Evolutionary conservation across 2,329 filamentous ascomycete genomes (phyloP).

Genomic region (Truncatella angustata): DNA sequence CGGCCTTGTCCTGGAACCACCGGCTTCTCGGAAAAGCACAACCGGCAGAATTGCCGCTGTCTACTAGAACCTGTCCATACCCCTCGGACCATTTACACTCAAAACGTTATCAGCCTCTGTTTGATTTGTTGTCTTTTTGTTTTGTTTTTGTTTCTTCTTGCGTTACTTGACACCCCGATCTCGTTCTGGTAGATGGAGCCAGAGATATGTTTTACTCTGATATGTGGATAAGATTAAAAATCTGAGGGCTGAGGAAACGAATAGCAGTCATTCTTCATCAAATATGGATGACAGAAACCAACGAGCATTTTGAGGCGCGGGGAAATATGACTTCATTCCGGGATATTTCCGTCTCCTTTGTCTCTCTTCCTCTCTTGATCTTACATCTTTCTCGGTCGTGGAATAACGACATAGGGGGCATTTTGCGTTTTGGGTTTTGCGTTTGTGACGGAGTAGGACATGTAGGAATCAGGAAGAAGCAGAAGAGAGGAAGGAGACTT

Average conservation of each 20-base stretch:
- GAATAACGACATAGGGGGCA: constrained; percentile 1
- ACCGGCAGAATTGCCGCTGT: constrained; percentile 7
- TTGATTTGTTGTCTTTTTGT: constrained; percentile 22
- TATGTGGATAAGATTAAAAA: constrained; percentile 9
- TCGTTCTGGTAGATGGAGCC: constrained; percentile 33
- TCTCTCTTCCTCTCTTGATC: constrained; percentile 2
- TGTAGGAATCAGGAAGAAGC: constrained; percentile 6
- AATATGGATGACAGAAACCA: constrained; percentile 5
- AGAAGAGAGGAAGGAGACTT: constrained; percentile 7
- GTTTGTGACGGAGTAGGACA: neutral
- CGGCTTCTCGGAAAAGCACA: neutral
- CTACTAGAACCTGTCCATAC: constrained; percentile 27
- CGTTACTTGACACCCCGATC: constrained; percentile 26
- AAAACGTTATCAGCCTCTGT: constrained; percentile 19
- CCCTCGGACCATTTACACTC: constrained; percentile 21
- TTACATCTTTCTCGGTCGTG: constrained; percentile 6
- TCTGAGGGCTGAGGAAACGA: constrained; percentile 2
- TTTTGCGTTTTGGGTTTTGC: neutral
- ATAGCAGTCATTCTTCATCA: neutral
- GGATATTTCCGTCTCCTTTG: neutral
- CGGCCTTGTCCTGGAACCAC: too few species aligned
- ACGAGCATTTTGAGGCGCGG: constrained; percentile 8
- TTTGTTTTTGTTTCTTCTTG: constrained; percentile 22
- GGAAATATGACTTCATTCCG: neutral
- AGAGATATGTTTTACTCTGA: constrained; percentile 17